Conservation (phyloP, 2,329 filamentous ascomycete genomes). For the Mycosphaerella sp. region DNA sequence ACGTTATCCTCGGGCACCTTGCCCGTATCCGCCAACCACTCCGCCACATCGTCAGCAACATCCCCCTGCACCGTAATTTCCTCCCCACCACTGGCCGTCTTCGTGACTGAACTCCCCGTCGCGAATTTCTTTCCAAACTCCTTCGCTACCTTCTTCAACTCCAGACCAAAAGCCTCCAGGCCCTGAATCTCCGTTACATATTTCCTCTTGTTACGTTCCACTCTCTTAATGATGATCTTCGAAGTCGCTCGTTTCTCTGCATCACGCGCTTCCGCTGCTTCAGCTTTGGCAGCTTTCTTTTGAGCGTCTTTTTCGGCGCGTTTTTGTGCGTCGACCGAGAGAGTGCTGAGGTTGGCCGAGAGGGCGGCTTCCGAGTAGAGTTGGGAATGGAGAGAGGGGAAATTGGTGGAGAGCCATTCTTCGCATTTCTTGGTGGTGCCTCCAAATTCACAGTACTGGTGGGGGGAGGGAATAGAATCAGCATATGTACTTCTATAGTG, state of each 20-base stretch:
- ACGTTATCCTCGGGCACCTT: constrained; percentile 93
- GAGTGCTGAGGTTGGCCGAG: constrained; percentile 73
- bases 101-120: constrained; percentile 87
- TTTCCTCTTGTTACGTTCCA: constrained; percentile 97
- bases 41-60: constrained; percentile 87
- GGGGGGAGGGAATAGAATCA: neutral
- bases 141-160: constrained; percentile 74
- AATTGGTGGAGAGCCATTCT: constrained; percentile 79
- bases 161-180: constrained; percentile 81
- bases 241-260: constrained; percentile 75
- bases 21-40: constrained; percentile 82
- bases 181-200: constrained; percentile 90
- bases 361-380: constrained; percentile 76
- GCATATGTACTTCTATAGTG: too few relatives aligned
- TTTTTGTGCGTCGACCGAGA: constrained; percentile 88
- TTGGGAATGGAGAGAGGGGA: constrained; percentile 65
- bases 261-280: constrained; percentile 75
- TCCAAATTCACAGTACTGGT: constrained; percentile 95
- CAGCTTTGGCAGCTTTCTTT: constrained; percentile 94
- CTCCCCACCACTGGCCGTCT: constrained; percentile 68
- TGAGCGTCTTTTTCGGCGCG: constrained; percentile 91
- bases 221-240: constrained; percentile 86
- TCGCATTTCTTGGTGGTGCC: constrained; percentile 95
- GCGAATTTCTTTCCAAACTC: constrained; percentile 99
- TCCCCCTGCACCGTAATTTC: constrained; percentile 98